Evolutionary conservation across 768 basidiomycete genomes (phyloP), one percentile per base, ranked within the genome.

Genomic region (Gloeopeniophorella convolvens): DNA sequence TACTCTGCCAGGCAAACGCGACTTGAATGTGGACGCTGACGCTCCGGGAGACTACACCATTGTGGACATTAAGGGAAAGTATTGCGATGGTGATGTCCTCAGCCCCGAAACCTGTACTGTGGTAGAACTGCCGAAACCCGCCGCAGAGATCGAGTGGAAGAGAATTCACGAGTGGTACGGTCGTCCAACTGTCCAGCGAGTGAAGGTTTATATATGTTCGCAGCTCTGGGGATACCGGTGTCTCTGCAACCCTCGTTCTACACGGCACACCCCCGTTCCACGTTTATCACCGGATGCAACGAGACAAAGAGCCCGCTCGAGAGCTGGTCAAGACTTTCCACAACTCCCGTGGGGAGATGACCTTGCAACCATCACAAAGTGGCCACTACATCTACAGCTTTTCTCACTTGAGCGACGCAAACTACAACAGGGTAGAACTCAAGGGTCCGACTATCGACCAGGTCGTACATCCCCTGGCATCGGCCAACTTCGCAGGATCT

Each of bases 151-250:
- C 51, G 79, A 85, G 66, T 91, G 89, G 81, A 87, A 83, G 59
- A 83, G 83, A 42, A 86, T 94, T 51, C 89, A 92, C 54, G 91
- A 94, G 71, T 93, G 92, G 92, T 89, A 57, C 58, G 71, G 64
- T 16, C 10, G 20, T 33, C 32, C 36, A 35, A 21, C 5, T 44
- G 28, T 34, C 31, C 15, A 26, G 18, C 26, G 41, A 37, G 4
- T 8, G 15, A 15, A 16, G n/a, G 30, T 37, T 34, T 52, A 52
- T 11, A 28, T 34, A 21, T 37, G 34, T 20, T 54, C 37, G 28
- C 56, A 91, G 88, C 64, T 89, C 89, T 42, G 87, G 89, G 1
- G 94, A 96, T 60, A 92, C 88, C 15, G 94, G 95, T 7, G 89
- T 95, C 40, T 84, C 84, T 11, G 92, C 89, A 3, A 82, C 85